A percentile compares a stretch with the other conserved stretches of the same genome.
These are phyloP conservation scores for Coccomyxa sp. DNA, from an alignment of 139 green algal species.

Conservation along the genomic window DNA sequence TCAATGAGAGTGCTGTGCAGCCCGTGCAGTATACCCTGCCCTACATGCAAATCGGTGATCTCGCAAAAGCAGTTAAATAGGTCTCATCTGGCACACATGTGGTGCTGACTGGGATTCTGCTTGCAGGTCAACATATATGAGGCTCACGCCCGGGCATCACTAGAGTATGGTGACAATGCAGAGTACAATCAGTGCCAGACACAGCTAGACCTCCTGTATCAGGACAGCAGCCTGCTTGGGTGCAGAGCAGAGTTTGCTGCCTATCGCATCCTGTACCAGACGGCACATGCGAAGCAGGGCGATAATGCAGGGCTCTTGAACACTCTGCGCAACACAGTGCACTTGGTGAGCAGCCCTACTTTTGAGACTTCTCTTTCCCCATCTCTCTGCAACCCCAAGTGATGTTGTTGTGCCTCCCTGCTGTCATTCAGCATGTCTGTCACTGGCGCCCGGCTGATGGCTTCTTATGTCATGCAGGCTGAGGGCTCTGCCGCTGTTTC, in stretches of 20 bases:
- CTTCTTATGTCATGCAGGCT: conserved; percentile 14
- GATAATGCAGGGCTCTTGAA: conserved; percentile 51
- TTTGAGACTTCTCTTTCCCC: neutral
- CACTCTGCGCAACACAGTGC: conserved; percentile 34
- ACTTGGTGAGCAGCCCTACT: neutral
- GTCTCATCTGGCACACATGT: neutral
- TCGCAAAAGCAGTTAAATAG: too few relatives aligned
- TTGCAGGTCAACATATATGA: conserved; percentile 65
- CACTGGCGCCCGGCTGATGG: neutral
- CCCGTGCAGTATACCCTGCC: too few relatives aligned
- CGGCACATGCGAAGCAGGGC: conserved; percentile 45
- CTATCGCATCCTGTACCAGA: conserved; percentile 66
- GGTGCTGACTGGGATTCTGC: neutral
- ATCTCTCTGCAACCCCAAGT: neutral
- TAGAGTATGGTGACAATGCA: conserved; percentile 83
- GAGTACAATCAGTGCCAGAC: conserved; percentile 93
- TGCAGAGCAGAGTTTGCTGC: conserved; percentile 52
- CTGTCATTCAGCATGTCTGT: neutral
- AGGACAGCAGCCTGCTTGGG: conserved; percentile 30
- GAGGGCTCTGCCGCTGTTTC: conserved; percentile 31
- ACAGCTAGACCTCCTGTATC: conserved; percentile 64
- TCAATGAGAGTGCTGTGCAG: too few relatives aligned
- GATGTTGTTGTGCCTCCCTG: neutral
- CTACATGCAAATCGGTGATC: too few relatives aligned
- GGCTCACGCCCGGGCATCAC: conserved; percentile 63